Base-by-base conservation (phyloP, 2,329 filamentous ascomycete species). In the Fusarium bulbicola region DNA sequence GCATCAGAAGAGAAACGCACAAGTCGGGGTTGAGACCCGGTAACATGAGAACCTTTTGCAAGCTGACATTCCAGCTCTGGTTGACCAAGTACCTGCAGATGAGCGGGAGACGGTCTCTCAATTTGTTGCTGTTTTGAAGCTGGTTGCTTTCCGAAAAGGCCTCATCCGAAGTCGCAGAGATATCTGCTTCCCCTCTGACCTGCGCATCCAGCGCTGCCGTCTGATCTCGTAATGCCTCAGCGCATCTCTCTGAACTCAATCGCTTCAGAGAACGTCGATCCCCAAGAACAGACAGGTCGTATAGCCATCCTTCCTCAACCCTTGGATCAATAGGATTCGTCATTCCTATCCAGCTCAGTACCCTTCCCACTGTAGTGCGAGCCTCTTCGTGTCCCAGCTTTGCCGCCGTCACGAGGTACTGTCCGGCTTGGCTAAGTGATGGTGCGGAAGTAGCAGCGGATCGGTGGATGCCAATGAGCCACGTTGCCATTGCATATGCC, bases 121-220 rank as follows among this genome's bases (percentile, higher is more conserved):
- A 3, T 7, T 15, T 3, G 30, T 20, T 4, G 3, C 21, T 24
- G 21, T 36, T 12, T 24, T 36, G 0, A 6, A 36, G 5, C 4
- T 20, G 47, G 15, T 20, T n/a, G 12, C 47, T 52, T 36, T 52
- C 30, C 6, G 30, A 36, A 20, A 52, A 20, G 0, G n/a, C 28
- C 21, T 11, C 1, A 11, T 52, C 30, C 4, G 47, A 52, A 36
- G 20, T 6, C 20, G 20, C 26, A 47, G 20, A 47, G 26, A 47
- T 8, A 14, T 12, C 20, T 30, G 9, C 6, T 47, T 47, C 14
- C 6, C 12, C 20, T 21, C 3, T 30, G 3, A 6, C 20, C 2
- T 1, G 13, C 14, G 1, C 9, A 21, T 1, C 3, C 2, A 47
- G 26, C 14, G 20, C 14, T 28, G 4, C 9, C 2, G 14, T 4